phyloP scores from a whole-genome alignment of 2,329 filamentous ascomycete species.

The Nigrograna mackinnonii region DNA sequence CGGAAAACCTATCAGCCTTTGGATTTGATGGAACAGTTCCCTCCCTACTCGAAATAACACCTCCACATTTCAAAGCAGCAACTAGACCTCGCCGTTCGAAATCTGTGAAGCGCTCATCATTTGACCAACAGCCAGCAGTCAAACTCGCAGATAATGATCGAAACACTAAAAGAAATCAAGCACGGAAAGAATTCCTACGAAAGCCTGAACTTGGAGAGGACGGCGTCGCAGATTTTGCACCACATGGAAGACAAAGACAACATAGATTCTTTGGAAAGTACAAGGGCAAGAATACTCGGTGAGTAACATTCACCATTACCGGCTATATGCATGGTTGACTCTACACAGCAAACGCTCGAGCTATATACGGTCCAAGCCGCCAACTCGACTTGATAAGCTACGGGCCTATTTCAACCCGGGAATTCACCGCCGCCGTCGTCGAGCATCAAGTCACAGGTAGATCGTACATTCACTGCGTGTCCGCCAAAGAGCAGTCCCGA shows the following conservation, averaged over 20 bases:
- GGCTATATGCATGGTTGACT: neutral
- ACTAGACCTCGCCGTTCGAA: too few species aligned
- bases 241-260: conserved; percentile 37
- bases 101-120: too few species aligned
- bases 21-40: too few species aligned
- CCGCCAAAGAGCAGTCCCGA: conserved; percentile 33
- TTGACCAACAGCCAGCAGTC: too few species aligned
- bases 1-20: too few species aligned
- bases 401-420: conserved; percentile 34
- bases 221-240: conserved; percentile 34
- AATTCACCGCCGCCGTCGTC: conserved; percentile 39
- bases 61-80: too few species aligned
- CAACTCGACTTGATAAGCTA: conserved; percentile 41
- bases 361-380: conserved; percentile 39
- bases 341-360: conserved; percentile 32
- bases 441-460: conserved; percentile 39
- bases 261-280: conserved; percentile 37
- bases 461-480: conserved; percentile 38
- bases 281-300: conserved; percentile 36
- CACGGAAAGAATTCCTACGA: conserved; percentile 35
- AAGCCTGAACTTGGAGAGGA: conserved; percentile 28
- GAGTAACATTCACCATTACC: neutral
- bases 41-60: too few species aligned
- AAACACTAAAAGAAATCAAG: conserved; percentile 37
- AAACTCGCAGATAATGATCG: conserved; percentile 25